These are phyloP conservation scores for Sporothrix mexicana DNA, from an alignment of 2,329 filamentous ascomycete species.

Conservation along the genomic window DNA sequence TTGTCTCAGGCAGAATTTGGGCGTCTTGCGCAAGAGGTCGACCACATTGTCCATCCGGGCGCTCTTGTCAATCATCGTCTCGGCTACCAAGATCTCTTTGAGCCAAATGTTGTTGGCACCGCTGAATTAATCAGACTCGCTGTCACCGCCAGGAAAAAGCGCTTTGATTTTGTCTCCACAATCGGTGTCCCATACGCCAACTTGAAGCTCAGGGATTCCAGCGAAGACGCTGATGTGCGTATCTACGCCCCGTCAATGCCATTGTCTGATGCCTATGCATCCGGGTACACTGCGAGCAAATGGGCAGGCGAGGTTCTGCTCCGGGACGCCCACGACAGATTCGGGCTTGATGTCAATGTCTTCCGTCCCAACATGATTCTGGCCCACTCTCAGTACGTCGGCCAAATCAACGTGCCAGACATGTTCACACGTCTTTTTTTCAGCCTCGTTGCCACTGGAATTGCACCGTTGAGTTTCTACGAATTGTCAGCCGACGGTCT, in stretches of 20 bases:
- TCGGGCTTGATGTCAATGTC: not conserved
- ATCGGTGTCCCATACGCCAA: not conserved
- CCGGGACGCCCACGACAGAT: not conserved
- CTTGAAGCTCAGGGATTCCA: not conserved
- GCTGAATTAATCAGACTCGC: constrained; percentile 9
- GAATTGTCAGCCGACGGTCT: not conserved
- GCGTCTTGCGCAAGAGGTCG: not conserved
- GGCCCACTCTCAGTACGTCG: not conserved
- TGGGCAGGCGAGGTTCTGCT: not conserved
- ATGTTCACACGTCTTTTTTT: not conserved
- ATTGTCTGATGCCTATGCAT: not conserved
- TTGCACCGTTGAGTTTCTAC: not conserved
- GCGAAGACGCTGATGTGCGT: not conserved
- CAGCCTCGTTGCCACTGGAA: not conserved
- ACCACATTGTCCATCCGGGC: constrained; percentile 16
- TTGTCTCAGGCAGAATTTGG: not conserved
- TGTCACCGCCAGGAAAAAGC: not conserved
- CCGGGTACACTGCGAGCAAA: not conserved
- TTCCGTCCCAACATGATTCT: not conserved
- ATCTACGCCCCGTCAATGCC: not conserved
- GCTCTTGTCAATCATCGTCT: constrained; percentile 22
- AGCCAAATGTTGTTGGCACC: constrained; percentile 19
- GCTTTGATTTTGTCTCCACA: constrained; percentile 9
- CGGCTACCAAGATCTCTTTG: constrained; percentile 21
- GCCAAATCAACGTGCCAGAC: not conserved